Evolutionary conservation across 768 basidiomycete genomes (phyloP), one percentile per base, ranked within the genome.

Genomic region (Multifurca ochricompacta): DNA sequence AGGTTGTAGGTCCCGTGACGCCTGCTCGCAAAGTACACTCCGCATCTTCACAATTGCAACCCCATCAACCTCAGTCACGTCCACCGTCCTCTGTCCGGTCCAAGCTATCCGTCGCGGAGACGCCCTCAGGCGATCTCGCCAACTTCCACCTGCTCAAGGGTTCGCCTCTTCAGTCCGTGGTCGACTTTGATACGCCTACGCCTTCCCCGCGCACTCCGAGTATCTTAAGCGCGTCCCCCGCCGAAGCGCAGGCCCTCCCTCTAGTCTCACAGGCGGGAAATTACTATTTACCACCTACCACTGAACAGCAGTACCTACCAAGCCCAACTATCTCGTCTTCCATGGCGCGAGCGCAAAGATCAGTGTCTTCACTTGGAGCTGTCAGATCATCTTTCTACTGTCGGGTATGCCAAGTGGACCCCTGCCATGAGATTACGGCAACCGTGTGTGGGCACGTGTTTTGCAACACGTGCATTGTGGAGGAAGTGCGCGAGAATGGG

Each of bases 91-190:
- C 58, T 18, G 23, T 19, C 13, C 53, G 53, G 32, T 59, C 60
- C 30, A 59, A 58, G 25, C 35, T 18, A 31, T 55, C 58, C 27
- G 30, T 53, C n/a, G 60, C 60, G n/a, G 60, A 61, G 54, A 61
- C 60, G 27, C 60, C 60, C 19, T 61, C 60, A 21, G 60, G 60
- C 27, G 60, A 61, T 14, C 60, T 61, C 14, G 48, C 60, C 35
- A 56, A 61, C 54, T 61, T 61, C 32, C 53, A 53, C 21, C 37
- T 61, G 25, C 54, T 61, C 45, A 56, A 55, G 0, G 58, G 58
- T 25, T 60, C 55, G 9, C 60, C 60, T 27, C 34, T 59, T 18
- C 52, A 59, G 35, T 54, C 58, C 46, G 50, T 54, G 25, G 37
- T 28, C 25, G 57, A 53, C 31, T 42, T 59, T 31, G 59, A 58